phyloP scores from a whole-genome alignment of 106 monocot species.

The Dioscorea zingiberensis region DNA sequence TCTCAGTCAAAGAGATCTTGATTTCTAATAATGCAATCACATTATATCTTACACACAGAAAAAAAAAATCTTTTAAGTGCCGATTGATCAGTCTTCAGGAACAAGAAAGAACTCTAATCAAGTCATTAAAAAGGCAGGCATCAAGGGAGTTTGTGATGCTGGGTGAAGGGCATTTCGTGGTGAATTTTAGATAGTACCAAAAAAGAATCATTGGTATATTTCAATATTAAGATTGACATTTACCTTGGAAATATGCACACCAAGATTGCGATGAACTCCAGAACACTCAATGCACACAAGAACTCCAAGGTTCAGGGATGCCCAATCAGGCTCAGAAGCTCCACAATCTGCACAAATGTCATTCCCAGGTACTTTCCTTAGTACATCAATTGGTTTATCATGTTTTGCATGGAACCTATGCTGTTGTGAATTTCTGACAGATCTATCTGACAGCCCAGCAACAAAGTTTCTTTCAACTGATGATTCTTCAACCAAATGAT shows the following conservation, averaged over 20 bases:
- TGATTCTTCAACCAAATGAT: conserved; percentile 56
- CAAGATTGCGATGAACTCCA: conserved; percentile 96
- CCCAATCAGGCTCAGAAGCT: conserved; percentile 90
- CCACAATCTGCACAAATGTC: conserved; percentile 91
- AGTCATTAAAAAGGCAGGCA: too few relatives aligned
- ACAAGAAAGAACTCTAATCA: too few relatives aligned
- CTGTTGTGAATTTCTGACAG: conserved; percentile 44
- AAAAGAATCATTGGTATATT: too few relatives aligned
- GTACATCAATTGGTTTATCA: conserved; percentile 75
- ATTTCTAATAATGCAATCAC: too few relatives aligned
- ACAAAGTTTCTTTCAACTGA: conserved; percentile 37
- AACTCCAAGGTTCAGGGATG: conserved; percentile 96
- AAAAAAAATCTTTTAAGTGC: too few relatives aligned
- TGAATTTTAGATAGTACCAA: too few relatives aligned
- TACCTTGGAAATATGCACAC: conserved; percentile 99
- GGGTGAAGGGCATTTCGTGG: too few relatives aligned
- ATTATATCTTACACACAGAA: too few relatives aligned
- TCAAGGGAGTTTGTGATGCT: too few relatives aligned
- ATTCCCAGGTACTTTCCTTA: conserved; percentile 83
- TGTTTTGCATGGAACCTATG: conserved; percentile 43
- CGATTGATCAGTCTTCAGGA: too few relatives aligned
- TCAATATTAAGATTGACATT: not conserved
- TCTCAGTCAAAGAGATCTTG: too few relatives aligned
- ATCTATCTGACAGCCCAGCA: conserved; percentile 48
- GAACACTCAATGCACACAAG: conserved; percentile 99